Conservation (phyloP, 75 land plant species). For the Cupressus sempervirens region DNA sequence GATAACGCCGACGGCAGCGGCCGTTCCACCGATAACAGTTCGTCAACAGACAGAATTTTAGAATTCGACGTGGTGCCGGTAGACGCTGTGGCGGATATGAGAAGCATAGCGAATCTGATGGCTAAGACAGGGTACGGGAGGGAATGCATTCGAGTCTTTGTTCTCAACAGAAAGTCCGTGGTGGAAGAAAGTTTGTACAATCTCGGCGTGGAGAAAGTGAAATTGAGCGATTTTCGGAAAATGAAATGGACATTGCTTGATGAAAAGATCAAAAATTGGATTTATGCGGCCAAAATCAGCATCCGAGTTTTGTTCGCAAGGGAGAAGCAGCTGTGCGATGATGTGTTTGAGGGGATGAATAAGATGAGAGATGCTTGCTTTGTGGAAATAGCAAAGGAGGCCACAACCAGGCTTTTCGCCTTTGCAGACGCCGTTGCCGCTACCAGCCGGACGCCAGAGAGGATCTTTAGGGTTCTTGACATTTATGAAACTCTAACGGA, state of each 20-base stretch:
- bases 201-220: conserved; percentile 55
- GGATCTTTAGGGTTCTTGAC: conserved; percentile 58
- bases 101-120: conserved; percentile 58
- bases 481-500: conserved; percentile 50
- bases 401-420: conserved; percentile 30
- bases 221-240: conserved; percentile 36
- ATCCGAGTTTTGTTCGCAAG: conserved; percentile 55
- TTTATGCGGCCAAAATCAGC: conserved; percentile 41
- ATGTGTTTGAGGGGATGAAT: conserved; percentile 31
- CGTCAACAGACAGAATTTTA: background rate
- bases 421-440: conserved; percentile 40
- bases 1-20: conserved; percentile 13
- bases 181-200: conserved; percentile 56
- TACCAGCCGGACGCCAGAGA: conserved; percentile 37
- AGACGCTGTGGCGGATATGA: conserved; percentile 39
- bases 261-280: conserved; percentile 57
- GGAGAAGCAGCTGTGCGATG: conserved; percentile 56
- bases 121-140: conserved; percentile 40
- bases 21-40: background rate
- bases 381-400: conserved; percentile 29
- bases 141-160: conserved; percentile 54
- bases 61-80: conserved; percentile 26
- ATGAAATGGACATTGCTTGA: conserved; percentile 58
- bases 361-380: conserved; percentile 33
- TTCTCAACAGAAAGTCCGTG: conserved; percentile 35